Conservation (phyloP, 306 rosid genomes). For the Clitoria ternatea region DNA sequence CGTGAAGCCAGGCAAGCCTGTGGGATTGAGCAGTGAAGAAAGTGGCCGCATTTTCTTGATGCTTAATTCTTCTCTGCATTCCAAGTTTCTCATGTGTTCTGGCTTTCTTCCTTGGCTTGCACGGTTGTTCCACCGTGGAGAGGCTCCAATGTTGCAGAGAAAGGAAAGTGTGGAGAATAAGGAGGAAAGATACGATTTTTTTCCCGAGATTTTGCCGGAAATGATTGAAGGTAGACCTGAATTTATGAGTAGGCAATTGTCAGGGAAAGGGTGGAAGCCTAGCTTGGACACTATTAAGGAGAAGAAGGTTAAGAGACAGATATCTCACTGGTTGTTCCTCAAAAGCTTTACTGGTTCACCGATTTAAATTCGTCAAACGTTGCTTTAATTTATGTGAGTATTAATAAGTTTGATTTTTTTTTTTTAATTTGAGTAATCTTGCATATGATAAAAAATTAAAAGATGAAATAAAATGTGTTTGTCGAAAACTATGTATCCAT, state of each 20-base stretch:
- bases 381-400: background rate
- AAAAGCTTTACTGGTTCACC: background rate
- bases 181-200: slow-evolving; percentile 19
- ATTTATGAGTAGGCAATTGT: slow-evolving; percentile 65
- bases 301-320: slow-evolving; percentile 51
- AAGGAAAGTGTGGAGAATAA: slow-evolving; percentile 20
- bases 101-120: slow-evolving; percentile 56
- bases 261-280: slow-evolving; percentile 89
- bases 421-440: too few species aligned
- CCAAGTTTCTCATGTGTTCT: slow-evolving; percentile 31
- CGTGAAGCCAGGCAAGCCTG: slow-evolving; percentile 62
- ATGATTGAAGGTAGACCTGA: slow-evolving; percentile 49
- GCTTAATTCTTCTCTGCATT: slow-evolving; percentile 36
- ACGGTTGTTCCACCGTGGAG: slow-evolving; percentile 29
- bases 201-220: slow-evolving; percentile 40
- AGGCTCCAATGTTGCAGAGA: slow-evolving; percentile 12
- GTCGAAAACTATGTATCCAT: too few species aligned
- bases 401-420: too few species aligned
- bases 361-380: background rate
- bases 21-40: slow-evolving; percentile 46
- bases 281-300: slow-evolving; percentile 78
- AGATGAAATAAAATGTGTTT: too few species aligned
- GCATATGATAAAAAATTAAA: too few species aligned
- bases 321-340: slow-evolving; percentile 45
- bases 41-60: slow-evolving; percentile 34